phyloP scores from a whole-genome alignment of 768 basidiomycete species.

The Mycena galopus region DNA sequence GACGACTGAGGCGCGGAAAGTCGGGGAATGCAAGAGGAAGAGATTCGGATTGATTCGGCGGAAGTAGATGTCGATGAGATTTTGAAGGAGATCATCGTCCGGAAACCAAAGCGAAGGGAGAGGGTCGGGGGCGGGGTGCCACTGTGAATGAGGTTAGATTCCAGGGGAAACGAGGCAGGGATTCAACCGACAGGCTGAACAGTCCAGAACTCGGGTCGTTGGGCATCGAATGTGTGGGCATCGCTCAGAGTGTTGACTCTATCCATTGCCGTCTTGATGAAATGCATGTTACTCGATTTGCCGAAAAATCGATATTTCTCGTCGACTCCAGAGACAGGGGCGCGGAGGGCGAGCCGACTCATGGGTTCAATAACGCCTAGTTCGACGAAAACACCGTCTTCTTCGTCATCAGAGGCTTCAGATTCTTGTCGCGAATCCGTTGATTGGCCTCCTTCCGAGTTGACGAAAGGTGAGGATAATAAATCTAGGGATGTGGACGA shows the following conservation, averaged over 20 bases:
- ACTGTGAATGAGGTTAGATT: not conserved
- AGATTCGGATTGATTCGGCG: slow-evolving; percentile 58
- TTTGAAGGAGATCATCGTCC: slow-evolving; percentile 54
- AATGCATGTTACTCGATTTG: slow-evolving; percentile 17
- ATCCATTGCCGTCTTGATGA: slow-evolving; percentile 20
- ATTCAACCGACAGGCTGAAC: not conserved
- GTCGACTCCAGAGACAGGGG: not conserved
- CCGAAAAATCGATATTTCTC: slow-evolving; percentile 11
- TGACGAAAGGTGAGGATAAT: not conserved
- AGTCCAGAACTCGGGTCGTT: not conserved
- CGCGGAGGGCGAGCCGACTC: not conserved
- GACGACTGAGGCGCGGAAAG: slow-evolving; percentile 63
- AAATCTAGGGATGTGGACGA: not conserved
- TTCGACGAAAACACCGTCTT: slow-evolving; percentile 15
- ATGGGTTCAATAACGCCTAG: slow-evolving; percentile 8
- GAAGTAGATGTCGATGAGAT: slow-evolving; percentile 65
- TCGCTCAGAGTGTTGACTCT: not conserved
- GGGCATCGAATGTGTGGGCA: not conserved
- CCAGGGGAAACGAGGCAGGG: not conserved
- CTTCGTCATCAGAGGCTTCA: not conserved
- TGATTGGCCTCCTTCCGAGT: not conserved
- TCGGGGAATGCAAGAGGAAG: slow-evolving; percentile 77
- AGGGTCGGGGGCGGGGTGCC: slow-evolving; percentile 5
- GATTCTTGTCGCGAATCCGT: not conserved
- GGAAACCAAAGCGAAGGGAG: slow-evolving; percentile 54